Evolutionary conservation across 345 rosid species (phyloP).

Genomic region (Brassica nigra): DNA sequence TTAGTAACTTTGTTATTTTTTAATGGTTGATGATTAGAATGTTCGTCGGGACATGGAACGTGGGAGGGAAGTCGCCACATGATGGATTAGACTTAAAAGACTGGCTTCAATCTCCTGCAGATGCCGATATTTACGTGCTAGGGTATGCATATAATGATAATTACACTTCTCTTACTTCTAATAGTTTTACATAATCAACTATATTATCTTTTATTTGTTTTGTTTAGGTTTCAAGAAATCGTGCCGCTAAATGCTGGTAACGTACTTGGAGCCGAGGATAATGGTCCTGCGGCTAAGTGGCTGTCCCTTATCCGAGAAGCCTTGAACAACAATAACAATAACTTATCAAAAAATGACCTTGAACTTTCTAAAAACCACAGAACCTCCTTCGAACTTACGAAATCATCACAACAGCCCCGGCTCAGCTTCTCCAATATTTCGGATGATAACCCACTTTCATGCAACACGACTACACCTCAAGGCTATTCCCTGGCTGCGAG

Average conservation of each 20-base stretch:
- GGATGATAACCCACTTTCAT: conserved; percentile 2
- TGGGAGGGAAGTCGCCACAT: conserved; percentile 80
- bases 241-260: conserved; percentile 87
- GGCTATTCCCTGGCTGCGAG: conserved; percentile 73
- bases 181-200: neutral
- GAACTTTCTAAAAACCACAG: conserved; percentile 26
- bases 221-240: conserved; percentile 77
- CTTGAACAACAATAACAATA: conserved; percentile 44
- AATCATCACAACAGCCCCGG: conserved; percentile 40
- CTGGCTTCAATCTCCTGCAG: conserved; percentile 60
- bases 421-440: conserved; percentile 53
- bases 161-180: neutral
- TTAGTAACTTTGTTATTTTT: conserved; percentile 15
- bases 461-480: conserved; percentile 30
- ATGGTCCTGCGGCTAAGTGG: conserved; percentile 76
- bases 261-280: conserved; percentile 81
- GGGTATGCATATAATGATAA: conserved; percentile 55
- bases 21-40: conserved; percentile 50
- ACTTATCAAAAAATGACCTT: conserved; percentile 11
- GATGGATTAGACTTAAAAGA: conserved; percentile 64
- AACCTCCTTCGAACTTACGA: conserved; percentile 30
- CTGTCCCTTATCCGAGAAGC: conserved; percentile 67
- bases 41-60: conserved; percentile 97
- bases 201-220: conserved; percentile 1
- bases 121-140: conserved; percentile 77